A percentile compares a stretch with the other conserved stretches of the same genome.
Conservation (phyloP, 75 land plant species). For the Cupressus sempervirens region DNA sequence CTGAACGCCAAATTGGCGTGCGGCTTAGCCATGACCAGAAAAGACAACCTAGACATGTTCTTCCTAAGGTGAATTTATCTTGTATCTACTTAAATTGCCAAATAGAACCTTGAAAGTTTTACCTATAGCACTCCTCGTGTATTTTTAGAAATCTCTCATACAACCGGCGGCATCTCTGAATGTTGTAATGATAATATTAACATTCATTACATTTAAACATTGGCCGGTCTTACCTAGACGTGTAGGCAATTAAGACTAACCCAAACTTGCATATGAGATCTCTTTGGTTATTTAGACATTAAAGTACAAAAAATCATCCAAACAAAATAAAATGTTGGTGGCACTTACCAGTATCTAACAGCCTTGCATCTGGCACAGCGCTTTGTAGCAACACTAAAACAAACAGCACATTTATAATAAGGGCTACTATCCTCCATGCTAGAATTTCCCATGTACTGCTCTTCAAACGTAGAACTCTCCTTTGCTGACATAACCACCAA, state of each 20-base stretch:
- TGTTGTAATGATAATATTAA: too few species aligned
- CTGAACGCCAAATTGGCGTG: not conserved
- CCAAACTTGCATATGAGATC: not conserved
- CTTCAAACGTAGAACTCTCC: slow-evolving; percentile 39
- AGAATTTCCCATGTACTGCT: slow-evolving; percentile 15
- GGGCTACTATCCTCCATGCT: not conserved
- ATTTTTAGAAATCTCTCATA: not conserved
- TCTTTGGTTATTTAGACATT: not conserved
- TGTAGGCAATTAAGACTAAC: not conserved
- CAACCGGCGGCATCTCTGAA: not conserved
- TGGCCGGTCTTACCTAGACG: not conserved
- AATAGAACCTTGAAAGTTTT: too few species aligned
- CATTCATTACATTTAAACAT: not conserved
- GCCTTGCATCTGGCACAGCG: slow-evolving; percentile 80
- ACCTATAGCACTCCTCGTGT: not conserved
- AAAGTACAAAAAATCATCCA: not conserved
- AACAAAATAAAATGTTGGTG: not conserved
- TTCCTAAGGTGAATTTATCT: not conserved
- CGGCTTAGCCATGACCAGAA: not conserved
- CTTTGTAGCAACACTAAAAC: slow-evolving; percentile 48
- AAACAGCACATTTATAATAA: slow-evolving; percentile 45
- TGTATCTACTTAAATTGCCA: not conserved
- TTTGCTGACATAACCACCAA: slow-evolving; percentile 41
- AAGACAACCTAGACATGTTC: not conserved
- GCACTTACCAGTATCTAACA: slow-evolving; percentile 66